Percentiles rank a stretch among this genome's conserved stretches.
Conservation (phyloP, 345 rosid genomes). For the Trapa incisa region DNA sequence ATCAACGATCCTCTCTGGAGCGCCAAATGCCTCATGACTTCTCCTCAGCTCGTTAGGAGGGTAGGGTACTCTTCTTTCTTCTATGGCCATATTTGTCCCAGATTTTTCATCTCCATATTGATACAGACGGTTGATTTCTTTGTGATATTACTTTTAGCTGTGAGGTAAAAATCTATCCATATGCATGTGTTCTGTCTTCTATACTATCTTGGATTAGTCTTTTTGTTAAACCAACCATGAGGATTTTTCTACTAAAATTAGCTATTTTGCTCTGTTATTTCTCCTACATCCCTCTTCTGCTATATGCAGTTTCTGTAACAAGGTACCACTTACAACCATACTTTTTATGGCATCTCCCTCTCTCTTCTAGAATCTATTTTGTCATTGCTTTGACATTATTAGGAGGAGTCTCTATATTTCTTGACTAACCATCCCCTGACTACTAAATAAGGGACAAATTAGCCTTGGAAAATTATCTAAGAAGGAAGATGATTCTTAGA, state of each 20-base stretch:
- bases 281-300: no score
- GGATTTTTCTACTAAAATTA: no score
- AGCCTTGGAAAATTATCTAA: neutral
- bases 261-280: no score
- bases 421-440: no score
- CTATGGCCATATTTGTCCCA: neutral
- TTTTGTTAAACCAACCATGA: neutral
- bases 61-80: slow-evolving; percentile 38
- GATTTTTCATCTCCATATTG: neutral
- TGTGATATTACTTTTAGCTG: neutral
- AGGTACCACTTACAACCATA: no score
- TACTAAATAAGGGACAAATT: neutral
- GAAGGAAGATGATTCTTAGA: neutral
- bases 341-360: no score
- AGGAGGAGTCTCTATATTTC: no score
- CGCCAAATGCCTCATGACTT: slow-evolving; percentile 72
- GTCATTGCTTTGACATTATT: no score
- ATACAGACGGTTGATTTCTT: neutral
- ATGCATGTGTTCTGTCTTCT: neutral
- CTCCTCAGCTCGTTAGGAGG: slow-evolving; percentile 74
- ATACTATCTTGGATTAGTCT: neutral
- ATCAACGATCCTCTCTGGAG: slow-evolving; percentile 96
- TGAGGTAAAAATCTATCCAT: neutral
- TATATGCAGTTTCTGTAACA: no score
- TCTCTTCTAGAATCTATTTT: no score